phyloP scores from a whole-genome alignment of 352 stramenopile genomes.

The Blastocystis sp. region DNA sequence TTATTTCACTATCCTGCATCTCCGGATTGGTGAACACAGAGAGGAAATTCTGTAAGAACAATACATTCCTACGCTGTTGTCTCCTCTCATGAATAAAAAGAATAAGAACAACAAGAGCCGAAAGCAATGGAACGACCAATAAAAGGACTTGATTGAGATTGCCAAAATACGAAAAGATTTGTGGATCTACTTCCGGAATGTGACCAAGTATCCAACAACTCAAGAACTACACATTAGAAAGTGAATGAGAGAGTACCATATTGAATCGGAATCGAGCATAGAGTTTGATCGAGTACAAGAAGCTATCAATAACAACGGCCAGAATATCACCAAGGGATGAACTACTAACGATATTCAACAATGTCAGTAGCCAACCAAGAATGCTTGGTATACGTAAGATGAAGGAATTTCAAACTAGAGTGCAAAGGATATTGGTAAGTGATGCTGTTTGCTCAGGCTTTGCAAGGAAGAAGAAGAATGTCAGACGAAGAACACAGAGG shows the following conservation, averaged over 20 bases:
- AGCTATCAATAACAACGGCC: neutral
- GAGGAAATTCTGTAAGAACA: constrained; percentile 50
- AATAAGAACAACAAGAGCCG: neutral
- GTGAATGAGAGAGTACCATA: neutral
- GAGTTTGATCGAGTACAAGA: neutral
- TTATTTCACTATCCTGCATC: constrained; percentile 28
- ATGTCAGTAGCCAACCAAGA: constrained; percentile 10
- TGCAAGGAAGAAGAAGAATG: constrained; percentile 19
- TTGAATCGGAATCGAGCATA: constrained; percentile 2
- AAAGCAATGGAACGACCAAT: neutral
- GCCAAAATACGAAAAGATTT: neutral
- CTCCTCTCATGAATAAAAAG: neutral
- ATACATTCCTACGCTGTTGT: neutral
- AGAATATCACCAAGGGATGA: neutral
- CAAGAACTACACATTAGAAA: neutral
- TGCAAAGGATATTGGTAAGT: constrained; percentile 1
- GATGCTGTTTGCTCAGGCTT: neutral
- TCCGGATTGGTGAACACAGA: constrained; percentile 48
- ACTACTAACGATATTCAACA: constrained; percentile 5
- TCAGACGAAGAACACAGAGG: neutral
- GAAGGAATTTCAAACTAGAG: neutral
- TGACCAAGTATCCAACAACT: neutral
- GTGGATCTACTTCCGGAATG: neutral
- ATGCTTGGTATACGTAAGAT: neutral
- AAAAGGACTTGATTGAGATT: neutral